Conservation (phyloP, 306 rosid genomes). For the Astragalus glycyphyllos region DNA sequence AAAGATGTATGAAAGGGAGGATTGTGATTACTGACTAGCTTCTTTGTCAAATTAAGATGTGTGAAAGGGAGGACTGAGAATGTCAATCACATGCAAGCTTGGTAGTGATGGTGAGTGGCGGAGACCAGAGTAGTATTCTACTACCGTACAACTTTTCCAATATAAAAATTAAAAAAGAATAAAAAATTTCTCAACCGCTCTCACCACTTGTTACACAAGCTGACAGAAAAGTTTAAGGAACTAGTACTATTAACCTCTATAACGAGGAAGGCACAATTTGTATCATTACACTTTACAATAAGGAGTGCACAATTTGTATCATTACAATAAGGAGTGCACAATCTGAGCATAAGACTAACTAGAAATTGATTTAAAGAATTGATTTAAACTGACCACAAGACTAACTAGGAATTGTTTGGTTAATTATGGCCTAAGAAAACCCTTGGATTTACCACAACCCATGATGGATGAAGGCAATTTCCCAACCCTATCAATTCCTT, state of each 20-base stretch:
- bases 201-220: no score
- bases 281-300: not conserved
- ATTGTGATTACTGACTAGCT: not conserved
- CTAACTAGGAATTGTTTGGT: not conserved
- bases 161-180: no score
- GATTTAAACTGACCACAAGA: not conserved
- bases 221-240: no score
- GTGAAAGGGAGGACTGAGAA: not conserved
- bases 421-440: slow-evolving; percentile 44
- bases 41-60: slow-evolving; percentile 7
- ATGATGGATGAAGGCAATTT: slow-evolving; percentile 71
- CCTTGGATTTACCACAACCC: slow-evolving; percentile 76
- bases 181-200: no score
- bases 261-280: not conserved
- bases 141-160: not conserved
- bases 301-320: not conserved
- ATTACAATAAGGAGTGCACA: no score
- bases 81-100: not conserved
- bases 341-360: not conserved
- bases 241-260: no score
- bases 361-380: not conserved
- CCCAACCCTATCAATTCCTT: slow-evolving; percentile 73
- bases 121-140: not conserved
- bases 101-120: not conserved
- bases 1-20: not conserved